Evolutionary conservation across 2,329 filamentous ascomycete species (phyloP), one percentile per base, ranked within the genome.

Genomic region (Stagonosporopsis tanaceti): DNA sequence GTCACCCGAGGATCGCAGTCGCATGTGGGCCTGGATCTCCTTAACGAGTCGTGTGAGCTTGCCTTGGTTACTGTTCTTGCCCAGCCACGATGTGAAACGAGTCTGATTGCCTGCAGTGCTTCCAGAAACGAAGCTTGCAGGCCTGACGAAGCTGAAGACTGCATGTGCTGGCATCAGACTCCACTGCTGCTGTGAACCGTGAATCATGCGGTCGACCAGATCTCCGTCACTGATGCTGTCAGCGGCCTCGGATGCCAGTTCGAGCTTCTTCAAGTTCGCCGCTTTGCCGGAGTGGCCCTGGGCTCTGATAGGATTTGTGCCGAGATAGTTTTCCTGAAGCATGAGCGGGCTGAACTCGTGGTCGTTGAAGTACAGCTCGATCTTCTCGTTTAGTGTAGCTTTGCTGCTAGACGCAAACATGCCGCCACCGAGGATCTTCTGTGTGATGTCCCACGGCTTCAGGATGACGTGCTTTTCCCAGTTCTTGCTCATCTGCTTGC

Each of bases 341-440:
- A 99, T 98, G 50, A 99, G 82, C 71, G 89, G 95, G 70, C 93
- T 97, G 79, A 98, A 96, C 69, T 99, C 95, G 72, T 99, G 95
- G 69, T 99, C 95, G 76, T 99, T 98, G 82, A 99, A 99, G 77
- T 99, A 99, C 1, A 99, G 86, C 78, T 99, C 94, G 61, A 96
- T 95, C 82, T 99, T 99, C 76, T 99, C 94, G 73, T 98, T 98
- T 34, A 99, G 81, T 0, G 92, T 96, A 3, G 91, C 82, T 65
- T 92, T 96, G 78, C 92, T 96, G 47, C 88, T 87, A 4, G 88
- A 85, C 24, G 91, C 85, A 77, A 98, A 99, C 77, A 97, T 87
- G 35, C 92, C 92, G 4, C 92, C 89, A 25, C 87, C 92, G 6
- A 99, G 85, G 73, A 99, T 92, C 79, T 97, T 97, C 73, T 90